Evolutionary conservation across 768 basidiomycete genomes (phyloP), one percentile per base, ranked within the genome.

Genomic region (Boletus pseudo-olivaceus): DNA sequence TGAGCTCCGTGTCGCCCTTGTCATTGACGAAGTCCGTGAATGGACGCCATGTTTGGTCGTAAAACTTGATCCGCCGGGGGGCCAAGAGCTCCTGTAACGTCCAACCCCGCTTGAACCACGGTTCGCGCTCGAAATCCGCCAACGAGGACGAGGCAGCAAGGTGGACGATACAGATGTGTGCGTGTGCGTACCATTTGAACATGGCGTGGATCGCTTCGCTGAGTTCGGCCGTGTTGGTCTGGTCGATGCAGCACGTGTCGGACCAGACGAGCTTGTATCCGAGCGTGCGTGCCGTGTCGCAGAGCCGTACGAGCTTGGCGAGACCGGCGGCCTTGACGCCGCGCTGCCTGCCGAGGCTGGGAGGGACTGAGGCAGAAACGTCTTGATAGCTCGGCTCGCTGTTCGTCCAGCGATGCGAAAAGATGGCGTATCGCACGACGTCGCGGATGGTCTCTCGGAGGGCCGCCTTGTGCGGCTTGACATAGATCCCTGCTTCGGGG

Each of bases 161-260:
- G 46, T 71, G 59, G 19, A 59, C 55, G 43, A 71, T 58, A 47
- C 71, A 72, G 17, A 71, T n/a, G 19, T 69, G 55, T 5, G 65
- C 55, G 29, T 71, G 38, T 5, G 62, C 49, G 35, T 72, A 72
- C 69, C 71, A 71, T 49, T 52, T 60, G 60, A 60, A 72, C 65
- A 72, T 72, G 26, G 70, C 66, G 17, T 59, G 59, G 20, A 71
- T 62, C 1, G 71, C 66, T 48, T 72, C 70, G 14, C 57, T 56
- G n/a, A 72, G 65, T 29, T 72, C 69, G 3, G 54, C 27, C 3
- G 53, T 26, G 40, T 65, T 64, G 27, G 42, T 45, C 50, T 64
- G 62, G 51, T 71, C 62, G 34, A 72, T 67, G 50, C 69, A 72
- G 19, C 67, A 71, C 0, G 69, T 64, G 32, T 72, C 69, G 3